A percentile compares a stretch with the other conserved stretches of the same genome.
Evolutionary conservation across 2,329 filamentous ascomycete genomes (phyloP).

Genomic region (Fusarium sp.): DNA sequence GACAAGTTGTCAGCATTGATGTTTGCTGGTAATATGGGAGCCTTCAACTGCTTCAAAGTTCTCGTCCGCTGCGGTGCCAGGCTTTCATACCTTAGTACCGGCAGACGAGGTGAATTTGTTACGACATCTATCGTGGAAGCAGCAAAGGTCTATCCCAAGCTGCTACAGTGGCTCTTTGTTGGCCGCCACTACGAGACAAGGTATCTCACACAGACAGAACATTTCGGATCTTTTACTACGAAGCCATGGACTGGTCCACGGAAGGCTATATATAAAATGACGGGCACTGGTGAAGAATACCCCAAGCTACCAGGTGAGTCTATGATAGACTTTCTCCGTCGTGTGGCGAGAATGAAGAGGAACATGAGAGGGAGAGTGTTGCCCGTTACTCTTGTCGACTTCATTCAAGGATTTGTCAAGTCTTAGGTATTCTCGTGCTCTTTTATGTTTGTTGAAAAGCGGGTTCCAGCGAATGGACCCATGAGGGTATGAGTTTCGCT

Average conservation of each 20-base stretch:
- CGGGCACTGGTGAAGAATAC: background rate
- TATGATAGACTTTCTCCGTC: constrained; percentile 2
- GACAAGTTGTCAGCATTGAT: constrained; percentile 35
- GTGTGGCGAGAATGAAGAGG: constrained; percentile 1
- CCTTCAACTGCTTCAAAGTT: constrained; percentile 25
- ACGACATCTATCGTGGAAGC: constrained; percentile 22
- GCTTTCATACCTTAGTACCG: constrained; percentile 20
- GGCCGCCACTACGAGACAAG: constrained; percentile 27
- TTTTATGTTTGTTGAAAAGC: background rate
- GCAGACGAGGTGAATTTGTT: constrained; percentile 12
- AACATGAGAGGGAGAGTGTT: constrained; percentile 10
- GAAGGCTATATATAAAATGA: constrained; percentile 16
- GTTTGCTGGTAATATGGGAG: constrained; percentile 33
- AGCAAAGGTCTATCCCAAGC: constrained; percentile 21
- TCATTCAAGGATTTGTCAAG: background rate
- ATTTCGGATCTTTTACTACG: background rate
- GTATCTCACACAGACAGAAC: constrained; percentile 1
- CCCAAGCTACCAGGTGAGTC: background rate
- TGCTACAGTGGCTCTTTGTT: constrained; percentile 35
- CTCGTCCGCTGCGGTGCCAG: constrained; percentile 33
- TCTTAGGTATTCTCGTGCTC: background rate
- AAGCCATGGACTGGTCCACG: constrained; percentile 34
- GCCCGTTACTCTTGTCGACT: constrained; percentile 22
- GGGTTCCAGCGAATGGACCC: too few species aligned
- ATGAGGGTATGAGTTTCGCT: background rate